phyloP scores from a whole-genome alignment of 352 stramenopile genomes.

The Globisporangium emineosum region DNA sequence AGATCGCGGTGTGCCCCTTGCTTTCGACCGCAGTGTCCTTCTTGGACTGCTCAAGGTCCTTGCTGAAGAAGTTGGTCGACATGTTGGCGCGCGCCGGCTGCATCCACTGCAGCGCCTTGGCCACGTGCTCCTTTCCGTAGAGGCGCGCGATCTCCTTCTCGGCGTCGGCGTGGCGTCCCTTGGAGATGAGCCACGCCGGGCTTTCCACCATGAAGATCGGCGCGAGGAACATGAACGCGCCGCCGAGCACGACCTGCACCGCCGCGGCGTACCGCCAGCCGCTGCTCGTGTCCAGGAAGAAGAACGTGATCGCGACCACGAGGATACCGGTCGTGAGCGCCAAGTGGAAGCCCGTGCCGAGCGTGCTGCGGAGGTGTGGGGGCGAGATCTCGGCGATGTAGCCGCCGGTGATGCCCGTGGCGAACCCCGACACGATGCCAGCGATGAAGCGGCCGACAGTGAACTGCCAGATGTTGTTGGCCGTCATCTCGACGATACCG shows the following conservation, averaged over 20 bases:
- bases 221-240: constrained; percentile 35
- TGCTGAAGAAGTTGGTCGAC: constrained; percentile 5
- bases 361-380: constrained; percentile 32
- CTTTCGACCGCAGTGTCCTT: background rate
- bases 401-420: constrained; percentile 34
- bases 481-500: constrained; percentile 18
- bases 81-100: constrained; percentile 1
- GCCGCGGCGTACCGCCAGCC: constrained; percentile 61
- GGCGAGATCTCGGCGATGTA: constrained; percentile 54
- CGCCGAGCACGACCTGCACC: constrained; percentile 50
- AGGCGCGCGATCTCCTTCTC: constrained; percentile 30
- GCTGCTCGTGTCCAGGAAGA: constrained; percentile 45
- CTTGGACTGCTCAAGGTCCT: constrained; percentile 6
- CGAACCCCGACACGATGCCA: constrained; percentile 44
- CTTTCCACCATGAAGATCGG: constrained; percentile 52
- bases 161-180: constrained; percentile 29
- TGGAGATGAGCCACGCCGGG: constrained; percentile 45
- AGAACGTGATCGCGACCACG: constrained; percentile 45
- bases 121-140: constrained; percentile 36
- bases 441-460: constrained; percentile 29
- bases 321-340: constrained; percentile 41
- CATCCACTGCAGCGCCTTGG: constrained; percentile 33
- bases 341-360: constrained; percentile 34
- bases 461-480: constrained; percentile 24
- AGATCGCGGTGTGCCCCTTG: constrained; percentile 14